These are phyloP conservation scores for Verticillium tricorpus DNA, from an alignment of 2,329 filamentous ascomycete genomes.

Conservation along the genomic window DNA sequence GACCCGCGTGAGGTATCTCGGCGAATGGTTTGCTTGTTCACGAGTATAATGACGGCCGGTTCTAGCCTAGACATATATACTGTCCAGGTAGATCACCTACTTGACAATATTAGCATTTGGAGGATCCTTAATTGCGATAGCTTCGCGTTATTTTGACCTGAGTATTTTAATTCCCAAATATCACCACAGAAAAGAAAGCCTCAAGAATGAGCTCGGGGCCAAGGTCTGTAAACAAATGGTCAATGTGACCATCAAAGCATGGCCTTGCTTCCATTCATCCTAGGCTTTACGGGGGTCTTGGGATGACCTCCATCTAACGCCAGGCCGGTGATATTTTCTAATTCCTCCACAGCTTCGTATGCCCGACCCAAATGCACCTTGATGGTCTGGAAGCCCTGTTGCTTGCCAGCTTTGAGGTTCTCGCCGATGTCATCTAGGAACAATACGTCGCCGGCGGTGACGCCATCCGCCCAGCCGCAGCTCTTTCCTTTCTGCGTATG, in stretches of 20 bases:
- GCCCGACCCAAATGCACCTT: slow-evolving; percentile 78
- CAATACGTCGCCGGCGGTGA: slow-evolving; percentile 65
- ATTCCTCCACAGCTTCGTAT: slow-evolving; percentile 73
- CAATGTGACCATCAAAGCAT: slow-evolving; percentile 32
- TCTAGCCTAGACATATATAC: background rate
- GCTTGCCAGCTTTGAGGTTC: slow-evolving; percentile 77
- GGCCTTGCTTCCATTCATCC: slow-evolving; percentile 28
- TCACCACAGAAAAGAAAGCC: too few species aligned
- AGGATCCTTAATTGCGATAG: background rate
- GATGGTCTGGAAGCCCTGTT: slow-evolving; percentile 73
- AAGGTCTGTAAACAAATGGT: too few species aligned
- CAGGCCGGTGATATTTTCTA: slow-evolving; percentile 73
- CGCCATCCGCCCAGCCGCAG: slow-evolving; percentile 42
- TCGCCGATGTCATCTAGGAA: slow-evolving; percentile 95
- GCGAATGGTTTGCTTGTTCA: background rate
- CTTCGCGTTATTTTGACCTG: background rate
- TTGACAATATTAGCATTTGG: background rate
- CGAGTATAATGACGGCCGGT: background rate
- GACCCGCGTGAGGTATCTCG: background rate
- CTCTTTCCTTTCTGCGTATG: slow-evolving; percentile 28
- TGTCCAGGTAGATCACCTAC: background rate
- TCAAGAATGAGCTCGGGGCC: too few species aligned
- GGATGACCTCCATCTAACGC: slow-evolving; percentile 52
- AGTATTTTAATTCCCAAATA: too few species aligned
- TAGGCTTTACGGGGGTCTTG: slow-evolving; percentile 39